Conservation (phyloP, 2,329 filamentous ascomycete genomes). For the Fulvia fulva region DNA sequence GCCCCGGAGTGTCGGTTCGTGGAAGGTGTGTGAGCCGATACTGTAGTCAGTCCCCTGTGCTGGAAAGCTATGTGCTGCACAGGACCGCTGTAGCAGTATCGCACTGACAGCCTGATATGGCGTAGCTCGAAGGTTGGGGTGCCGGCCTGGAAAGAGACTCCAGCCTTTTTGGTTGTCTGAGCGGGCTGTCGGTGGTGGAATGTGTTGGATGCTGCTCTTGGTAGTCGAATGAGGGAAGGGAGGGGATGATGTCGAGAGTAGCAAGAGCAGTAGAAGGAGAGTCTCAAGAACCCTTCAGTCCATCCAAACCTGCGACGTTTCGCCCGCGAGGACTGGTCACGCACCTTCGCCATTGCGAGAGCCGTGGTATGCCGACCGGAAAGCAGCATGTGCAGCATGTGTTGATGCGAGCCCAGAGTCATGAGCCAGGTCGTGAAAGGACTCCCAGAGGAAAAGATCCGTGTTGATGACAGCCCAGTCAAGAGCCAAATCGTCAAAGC, state of each 20-base stretch:
- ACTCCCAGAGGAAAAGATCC: too few relatives aligned
- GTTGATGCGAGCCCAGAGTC: neutral
- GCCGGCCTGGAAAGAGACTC: neutral
- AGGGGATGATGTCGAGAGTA: neutral
- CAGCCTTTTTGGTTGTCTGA: neutral
- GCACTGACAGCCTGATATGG: neutral
- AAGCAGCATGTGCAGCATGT: neutral
- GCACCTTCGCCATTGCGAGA: neutral
- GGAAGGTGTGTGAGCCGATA: neutral
- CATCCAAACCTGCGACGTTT: neutral
- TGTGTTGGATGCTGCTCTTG: too few relatives aligned
- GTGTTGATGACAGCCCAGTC: too few relatives aligned
- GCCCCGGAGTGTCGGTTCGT: neutral
- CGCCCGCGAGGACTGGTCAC: neutral
- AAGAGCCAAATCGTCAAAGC: too few relatives aligned
- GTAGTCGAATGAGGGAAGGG: too few relatives aligned
- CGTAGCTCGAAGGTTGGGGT: neutral
- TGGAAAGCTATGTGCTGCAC: neutral
- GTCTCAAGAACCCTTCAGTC: neutral
- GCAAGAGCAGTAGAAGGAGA: neutral
- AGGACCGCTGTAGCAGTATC: neutral
- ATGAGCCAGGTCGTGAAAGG: too few relatives aligned
- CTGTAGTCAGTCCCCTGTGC: neutral
- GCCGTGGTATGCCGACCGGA: neutral
- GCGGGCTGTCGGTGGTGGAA: neutral